Conservation (phyloP, 2,329 filamentous ascomycete species). For the Xenoacremonium recifei region DNA sequence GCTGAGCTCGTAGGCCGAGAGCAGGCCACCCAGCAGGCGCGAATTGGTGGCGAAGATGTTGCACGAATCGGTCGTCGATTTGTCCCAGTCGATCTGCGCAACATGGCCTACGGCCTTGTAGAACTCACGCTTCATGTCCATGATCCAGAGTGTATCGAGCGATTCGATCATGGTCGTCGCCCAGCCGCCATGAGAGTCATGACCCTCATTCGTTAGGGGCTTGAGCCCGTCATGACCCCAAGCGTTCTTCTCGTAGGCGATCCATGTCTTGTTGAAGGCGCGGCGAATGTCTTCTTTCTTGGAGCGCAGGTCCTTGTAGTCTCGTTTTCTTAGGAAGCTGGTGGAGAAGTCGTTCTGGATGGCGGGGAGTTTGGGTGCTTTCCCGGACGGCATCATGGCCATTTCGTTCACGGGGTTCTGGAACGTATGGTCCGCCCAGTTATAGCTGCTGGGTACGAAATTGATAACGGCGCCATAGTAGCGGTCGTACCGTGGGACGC, state of each 20-base stretch:
- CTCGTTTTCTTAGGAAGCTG: slow-evolving; percentile 11
- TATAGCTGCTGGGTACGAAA: slow-evolving; percentile 21
- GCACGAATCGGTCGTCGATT: slow-evolving; percentile 41
- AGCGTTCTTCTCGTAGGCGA: slow-evolving; percentile 56
- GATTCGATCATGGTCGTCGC: slow-evolving; percentile 61
- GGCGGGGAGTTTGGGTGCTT: slow-evolving; percentile 11
- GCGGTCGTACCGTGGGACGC: slow-evolving; percentile 5
- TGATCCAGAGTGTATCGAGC: slow-evolving; percentile 66
- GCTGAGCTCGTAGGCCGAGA: slow-evolving; percentile 67
- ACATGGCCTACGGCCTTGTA: slow-evolving; percentile 56
- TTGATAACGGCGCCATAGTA: slow-evolving; percentile 4
- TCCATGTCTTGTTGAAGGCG: slow-evolving; percentile 54
- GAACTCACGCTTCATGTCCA: slow-evolving; percentile 63
- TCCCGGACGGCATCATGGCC: slow-evolving; percentile 14
- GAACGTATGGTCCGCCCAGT: slow-evolving; percentile 17
- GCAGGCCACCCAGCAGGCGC: slow-evolving; percentile 63
- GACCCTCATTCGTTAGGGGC: slow-evolving; percentile 47
- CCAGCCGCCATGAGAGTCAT: slow-evolving; percentile 61
- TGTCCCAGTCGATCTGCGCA: slow-evolving; percentile 45
- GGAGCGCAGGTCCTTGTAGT: slow-evolving; percentile 5
- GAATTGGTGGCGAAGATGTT: slow-evolving; percentile 70
- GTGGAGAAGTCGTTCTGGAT: slow-evolving; percentile 21
- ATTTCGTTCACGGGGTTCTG: slow-evolving; percentile 9
- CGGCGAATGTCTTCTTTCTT: slow-evolving; percentile 40
- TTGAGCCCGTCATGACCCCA: slow-evolving; percentile 61